Base-by-base conservation (phyloP, 805 yeast genomes). In the Suhomyces prunicola region DNA sequence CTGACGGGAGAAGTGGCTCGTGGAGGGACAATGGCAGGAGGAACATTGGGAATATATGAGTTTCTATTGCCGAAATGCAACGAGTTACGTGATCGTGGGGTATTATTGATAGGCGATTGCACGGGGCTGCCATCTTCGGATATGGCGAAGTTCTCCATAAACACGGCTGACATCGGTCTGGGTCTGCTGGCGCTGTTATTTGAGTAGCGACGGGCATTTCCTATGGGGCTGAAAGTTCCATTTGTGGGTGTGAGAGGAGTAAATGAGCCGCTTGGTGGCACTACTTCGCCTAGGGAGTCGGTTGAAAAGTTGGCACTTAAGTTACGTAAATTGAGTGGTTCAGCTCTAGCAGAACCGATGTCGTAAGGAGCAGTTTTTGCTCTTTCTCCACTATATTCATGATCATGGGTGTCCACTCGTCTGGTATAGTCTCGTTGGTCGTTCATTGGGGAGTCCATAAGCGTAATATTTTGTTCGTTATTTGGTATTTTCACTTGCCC, bases 261-360 rank as follows among this genome's bases (percentile, higher is more conserved):
- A 22, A 48, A 48, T 1, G 35, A 12, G 44, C 44, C 44, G n/a
- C 22, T 44, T 8, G 48, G 26, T n/a, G 47, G 36, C 4, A 39
- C 31, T 12, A 24, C 42, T 13, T 50, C 61, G 15, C 55, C 55
- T 4, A 71, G 46, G 0, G 76, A 71, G 42, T 72, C 76, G 2
- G 74, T 57, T 8, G 76, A 71, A 58, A 75, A 75, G 57, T 75
- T 75, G 46, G 76, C 71, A 51, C 77, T 68, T 19, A 74, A 60
- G 44, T 59, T 62, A 4, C 33, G 65, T 54, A n/a, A 73, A 27
- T 27, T 27, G 3, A 9, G 12, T 27, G 10, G 29, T 12, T 27
- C 13, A 4, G 24, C 17, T 3, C 17, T 35, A 19, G 10, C 19
- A 17, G 19, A 7, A n/a, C n/a, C 17, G 42, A 39, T 39, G 17